Base-by-base conservation (phyloP, 1,139 yeast genomes). In the Pichia sp. region DNA sequence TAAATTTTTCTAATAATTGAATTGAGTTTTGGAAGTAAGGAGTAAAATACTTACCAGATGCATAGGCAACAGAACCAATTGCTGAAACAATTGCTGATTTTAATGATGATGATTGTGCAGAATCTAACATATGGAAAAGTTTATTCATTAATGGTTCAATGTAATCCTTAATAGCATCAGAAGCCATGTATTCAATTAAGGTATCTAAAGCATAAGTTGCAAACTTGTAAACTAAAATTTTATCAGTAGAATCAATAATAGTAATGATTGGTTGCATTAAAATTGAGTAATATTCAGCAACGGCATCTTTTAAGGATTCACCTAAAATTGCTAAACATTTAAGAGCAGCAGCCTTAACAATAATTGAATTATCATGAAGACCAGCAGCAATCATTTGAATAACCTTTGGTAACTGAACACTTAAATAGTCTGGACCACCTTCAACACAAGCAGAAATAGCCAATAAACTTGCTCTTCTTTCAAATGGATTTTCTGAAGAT, bases 11-110 rank as follows among this genome's bases (percentile, higher is more conserved):
- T 53, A 91, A 74, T 50, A 74, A 76, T 59, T 80, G 78, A 54
- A 91, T 78, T 39, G 96, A 84, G 50, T 78, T 76, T 59, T 79
- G 76, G 65, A 89, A 89, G 69, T 73, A 91, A 48, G 97, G 97
- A 49, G 75, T 69, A 65, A 86, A 91, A 31, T 83, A 75, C 56
- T 81, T 81, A 63, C 96, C 96, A 40, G 95, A 80, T 42, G 98
- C 95, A 57, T 82, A 88, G 31, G 98, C 98, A 48, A 96, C 87
- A 30, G 97, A 88, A 43, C 97, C 97, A 60, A 91, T 85, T 29
- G 97, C 96, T 43, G 95, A 85, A 45, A 91, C 96, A 57, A 91
- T 85, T 41, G 94, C 85, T 38, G 91, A 74, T 68, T 84, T 86
- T 60, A 91, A 75, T 35, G 83, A 74, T 5, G 80, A 70, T 29